phyloP scores from a whole-genome alignment of 75 land plant genomes.

The Pinus tabuliformis region DNA sequence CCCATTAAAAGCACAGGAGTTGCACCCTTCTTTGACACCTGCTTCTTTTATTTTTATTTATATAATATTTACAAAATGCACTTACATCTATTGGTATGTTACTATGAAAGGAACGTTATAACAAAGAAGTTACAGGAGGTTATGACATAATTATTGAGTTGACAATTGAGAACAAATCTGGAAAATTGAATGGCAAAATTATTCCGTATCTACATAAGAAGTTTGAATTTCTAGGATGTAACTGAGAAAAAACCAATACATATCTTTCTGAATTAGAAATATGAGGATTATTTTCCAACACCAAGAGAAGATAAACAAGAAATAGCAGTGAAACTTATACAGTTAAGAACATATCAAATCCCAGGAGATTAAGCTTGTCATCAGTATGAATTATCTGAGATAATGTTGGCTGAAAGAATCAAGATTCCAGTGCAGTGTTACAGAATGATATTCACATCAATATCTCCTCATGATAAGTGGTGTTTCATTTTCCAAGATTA shows the following conservation, averaged over 20 bases:
- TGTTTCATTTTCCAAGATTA: background rate
- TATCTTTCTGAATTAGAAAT: background rate
- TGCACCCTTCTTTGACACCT: no score
- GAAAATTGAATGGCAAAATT: background rate
- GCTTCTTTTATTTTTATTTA: no score
- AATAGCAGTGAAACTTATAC: background rate
- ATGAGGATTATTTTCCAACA: background rate
- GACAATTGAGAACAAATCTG: background rate
- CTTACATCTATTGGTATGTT: no score
- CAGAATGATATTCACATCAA: background rate
- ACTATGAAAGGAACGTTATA: no score
- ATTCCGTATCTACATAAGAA: background rate
- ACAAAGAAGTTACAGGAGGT: background rate
- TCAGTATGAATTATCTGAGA: background rate
- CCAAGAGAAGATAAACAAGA: background rate
- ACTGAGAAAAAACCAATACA: conserved; percentile 3
- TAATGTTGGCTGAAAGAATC: background rate
- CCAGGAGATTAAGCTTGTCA: background rate
- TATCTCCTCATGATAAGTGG: background rate
- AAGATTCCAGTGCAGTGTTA: background rate
- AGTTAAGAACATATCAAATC: background rate
- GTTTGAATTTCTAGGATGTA: background rate
- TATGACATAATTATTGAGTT: background rate
- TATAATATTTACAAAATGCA: no score
- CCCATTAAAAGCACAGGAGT: no score